Conservation (phyloP, 2,329 filamentous ascomycete species). For the Colletotrichum tabaci region DNA sequence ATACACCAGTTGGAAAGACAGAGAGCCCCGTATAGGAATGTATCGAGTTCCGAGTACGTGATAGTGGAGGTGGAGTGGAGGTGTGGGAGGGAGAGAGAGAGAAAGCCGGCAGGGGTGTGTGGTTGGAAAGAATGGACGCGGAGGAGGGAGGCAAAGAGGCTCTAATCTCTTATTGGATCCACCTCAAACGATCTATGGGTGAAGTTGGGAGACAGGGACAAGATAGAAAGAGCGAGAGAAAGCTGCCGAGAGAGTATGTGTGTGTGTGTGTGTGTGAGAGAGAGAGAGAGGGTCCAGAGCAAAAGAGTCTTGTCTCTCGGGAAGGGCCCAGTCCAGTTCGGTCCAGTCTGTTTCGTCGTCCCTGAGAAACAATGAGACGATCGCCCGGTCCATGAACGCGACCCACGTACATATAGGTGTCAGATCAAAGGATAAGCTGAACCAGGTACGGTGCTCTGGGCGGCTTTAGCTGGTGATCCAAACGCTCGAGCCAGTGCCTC, state of each 20-base stretch:
- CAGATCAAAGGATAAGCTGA: slow-evolving; percentile 32
- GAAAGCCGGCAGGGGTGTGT: slow-evolving; percentile 29
- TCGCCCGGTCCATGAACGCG: slow-evolving; percentile 41
- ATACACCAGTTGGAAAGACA: slow-evolving; percentile 52
- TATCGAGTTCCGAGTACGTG: slow-evolving; percentile 45
- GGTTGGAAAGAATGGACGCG: slow-evolving; percentile 27
- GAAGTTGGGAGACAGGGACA: slow-evolving; percentile 6
- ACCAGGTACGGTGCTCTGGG: slow-evolving; percentile 32
- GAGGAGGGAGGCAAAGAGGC: slow-evolving; percentile 40
- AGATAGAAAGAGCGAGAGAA: background rate
- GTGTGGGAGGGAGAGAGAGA: slow-evolving; percentile 30
- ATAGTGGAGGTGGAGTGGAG: slow-evolving; percentile 36
- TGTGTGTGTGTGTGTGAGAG: slow-evolving; percentile 6
- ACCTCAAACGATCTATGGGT: background rate
- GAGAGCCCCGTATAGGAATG: slow-evolving; percentile 53
- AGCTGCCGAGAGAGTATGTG: background rate
- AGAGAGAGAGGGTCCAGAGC: slow-evolving; percentile 5
- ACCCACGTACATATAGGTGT: slow-evolving; percentile 40
- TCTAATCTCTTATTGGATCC: slow-evolving; percentile 41
- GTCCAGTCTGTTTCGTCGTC: slow-evolving; percentile 43
- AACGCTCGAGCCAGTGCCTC: slow-evolving; percentile 36
- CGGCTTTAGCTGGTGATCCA: slow-evolving; percentile 29
- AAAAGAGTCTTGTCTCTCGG: slow-evolving; percentile 27
- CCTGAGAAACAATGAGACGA: slow-evolving; percentile 44
- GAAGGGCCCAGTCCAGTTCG: slow-evolving; percentile 37